Percentiles rank a stretch among this genome's conserved stretches.
Evolutionary conservation across 495 filamentous ascomycete genomes (phyloP).

Genomic region (Neurospora sp.): DNA sequence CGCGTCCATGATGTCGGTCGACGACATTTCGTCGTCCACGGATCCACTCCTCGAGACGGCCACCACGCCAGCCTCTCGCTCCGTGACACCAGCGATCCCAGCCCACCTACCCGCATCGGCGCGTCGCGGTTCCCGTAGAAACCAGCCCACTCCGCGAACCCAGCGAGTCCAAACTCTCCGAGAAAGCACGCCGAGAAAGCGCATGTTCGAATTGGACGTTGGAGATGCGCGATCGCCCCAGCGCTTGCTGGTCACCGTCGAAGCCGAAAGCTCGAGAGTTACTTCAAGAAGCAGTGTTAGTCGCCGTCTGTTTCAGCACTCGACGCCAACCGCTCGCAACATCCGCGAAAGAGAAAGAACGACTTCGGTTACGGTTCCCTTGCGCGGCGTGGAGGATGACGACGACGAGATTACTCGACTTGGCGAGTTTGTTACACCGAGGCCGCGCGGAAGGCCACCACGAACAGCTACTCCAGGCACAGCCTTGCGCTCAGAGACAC

Average conservation of each 20-base stretch:
- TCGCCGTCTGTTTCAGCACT: constrained; percentile 31
- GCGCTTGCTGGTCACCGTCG: constrained; percentile 43
- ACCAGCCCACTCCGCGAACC: constrained; percentile 7
- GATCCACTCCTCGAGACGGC: constrained; percentile 35
- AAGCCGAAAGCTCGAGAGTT: constrained; percentile 30
- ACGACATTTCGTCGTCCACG: constrained; percentile 36
- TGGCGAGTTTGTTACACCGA: constrained; percentile 25
- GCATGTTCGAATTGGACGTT: constrained; percentile 44
- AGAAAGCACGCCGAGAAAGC: constrained; percentile 38
- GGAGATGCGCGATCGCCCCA: constrained; percentile 39
- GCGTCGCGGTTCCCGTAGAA: constrained; percentile 17
- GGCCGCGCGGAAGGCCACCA: constrained; percentile 25
- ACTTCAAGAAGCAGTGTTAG: constrained; percentile 17
- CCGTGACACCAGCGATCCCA: constrained; percentile 9
- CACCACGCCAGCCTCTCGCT: constrained; percentile 13
- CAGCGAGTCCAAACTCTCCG: constrained; percentile 17
- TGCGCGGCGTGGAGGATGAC: constrained; percentile 37
- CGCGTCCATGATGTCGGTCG: constrained; percentile 19
- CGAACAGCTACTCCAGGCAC: constrained; percentile 27
- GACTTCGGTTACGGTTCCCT: constrained; percentile 37
- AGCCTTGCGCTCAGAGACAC: background rate
- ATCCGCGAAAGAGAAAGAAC: constrained; percentile 18
- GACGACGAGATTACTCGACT: constrained; percentile 15
- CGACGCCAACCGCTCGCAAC: constrained; percentile 17
- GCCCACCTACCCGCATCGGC: constrained; percentile 12